Conservation (phyloP, 129 eudicot species). For the Pulicaria dysenterica region DNA sequence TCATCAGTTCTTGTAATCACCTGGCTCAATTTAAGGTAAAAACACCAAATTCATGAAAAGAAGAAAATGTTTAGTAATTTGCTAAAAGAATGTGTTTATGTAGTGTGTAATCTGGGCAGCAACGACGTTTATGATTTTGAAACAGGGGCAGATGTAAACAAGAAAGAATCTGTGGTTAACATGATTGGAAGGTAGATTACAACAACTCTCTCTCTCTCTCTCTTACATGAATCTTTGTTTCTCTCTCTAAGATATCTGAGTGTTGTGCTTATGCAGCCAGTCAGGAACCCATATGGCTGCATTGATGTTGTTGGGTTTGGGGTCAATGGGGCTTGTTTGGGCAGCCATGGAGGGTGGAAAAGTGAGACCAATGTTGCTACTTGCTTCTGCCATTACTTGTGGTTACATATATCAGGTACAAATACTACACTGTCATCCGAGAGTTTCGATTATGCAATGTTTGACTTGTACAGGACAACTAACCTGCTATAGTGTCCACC, state of each 20-base stretch:
- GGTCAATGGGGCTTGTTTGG: slow-evolving; percentile 65
- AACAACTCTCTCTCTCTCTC: not conserved
- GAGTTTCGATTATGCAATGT: not conserved
- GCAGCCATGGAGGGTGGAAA: slow-evolving; percentile 64
- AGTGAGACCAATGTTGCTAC: slow-evolving; percentile 56
- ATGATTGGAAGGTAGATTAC: slow-evolving; percentile 63
- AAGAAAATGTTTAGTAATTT: not conserved
- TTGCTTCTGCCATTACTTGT: slow-evolving; percentile 61
- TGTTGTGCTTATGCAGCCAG: slow-evolving; percentile 48
- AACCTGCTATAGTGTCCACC: slow-evolving; percentile 75
- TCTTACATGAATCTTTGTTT: not conserved
- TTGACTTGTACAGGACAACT: slow-evolving; percentile 10
- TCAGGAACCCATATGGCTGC: slow-evolving; percentile 72
- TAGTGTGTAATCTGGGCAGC: slow-evolving; percentile 58
- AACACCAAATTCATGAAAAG: slow-evolving; percentile 3
- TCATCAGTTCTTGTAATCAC: slow-evolving; percentile 78
- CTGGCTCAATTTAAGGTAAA: slow-evolving; percentile 95
- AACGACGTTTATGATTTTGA: slow-evolving; percentile 97
- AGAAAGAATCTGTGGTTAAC: slow-evolving; percentile 91
- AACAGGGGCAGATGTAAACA: slow-evolving; percentile 89
- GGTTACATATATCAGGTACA: slow-evolving; percentile 90
- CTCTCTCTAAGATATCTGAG: not conserved
- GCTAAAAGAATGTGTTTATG: slow-evolving; percentile 12
- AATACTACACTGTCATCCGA: not conserved
- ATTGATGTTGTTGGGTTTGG: slow-evolving; percentile 56